phyloP scores from a whole-genome alignment of 305 asterid genomes.

The Vinca major region DNA sequence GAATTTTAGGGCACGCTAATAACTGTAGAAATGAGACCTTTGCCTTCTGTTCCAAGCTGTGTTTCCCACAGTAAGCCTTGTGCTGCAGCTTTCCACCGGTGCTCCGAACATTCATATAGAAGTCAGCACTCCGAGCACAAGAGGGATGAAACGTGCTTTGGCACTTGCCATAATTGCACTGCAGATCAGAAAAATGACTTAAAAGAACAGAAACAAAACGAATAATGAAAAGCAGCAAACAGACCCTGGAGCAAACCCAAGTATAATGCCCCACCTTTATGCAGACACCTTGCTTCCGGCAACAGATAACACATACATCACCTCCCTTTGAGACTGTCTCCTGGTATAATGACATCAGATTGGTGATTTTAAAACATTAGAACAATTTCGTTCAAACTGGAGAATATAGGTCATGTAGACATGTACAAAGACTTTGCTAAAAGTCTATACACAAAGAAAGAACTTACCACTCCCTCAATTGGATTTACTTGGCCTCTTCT shows the following conservation, averaged over 20 bases:
- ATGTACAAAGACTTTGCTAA: no score
- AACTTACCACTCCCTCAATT: conserved; percentile 64
- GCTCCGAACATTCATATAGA: conserved; percentile 65
- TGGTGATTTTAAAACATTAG: not conserved
- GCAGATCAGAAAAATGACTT: conserved; percentile 22
- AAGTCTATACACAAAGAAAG: not conserved
- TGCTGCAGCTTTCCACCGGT: conserved; percentile 83
- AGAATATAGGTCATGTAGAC: not conserved
- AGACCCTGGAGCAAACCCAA: conserved; percentile 6
- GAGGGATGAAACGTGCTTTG: conserved; percentile 88
- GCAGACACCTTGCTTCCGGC: conserved; percentile 80
- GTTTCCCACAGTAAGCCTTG: conserved; percentile 93
- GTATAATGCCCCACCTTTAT: conserved; percentile 48
- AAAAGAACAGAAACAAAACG: not conserved
- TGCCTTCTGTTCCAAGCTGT: conserved; percentile 77
- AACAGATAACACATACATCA: conserved; percentile 66
- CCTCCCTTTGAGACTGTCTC: conserved; percentile 51
- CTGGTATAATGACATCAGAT: conserved; percentile 33
- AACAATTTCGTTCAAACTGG: not conserved
- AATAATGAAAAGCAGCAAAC: conserved; percentile 2
- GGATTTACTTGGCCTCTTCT: conserved; percentile 79
- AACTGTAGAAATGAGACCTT: conserved; percentile 42
- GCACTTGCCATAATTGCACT: conserved; percentile 98
- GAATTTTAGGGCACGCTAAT: conserved; percentile 6
- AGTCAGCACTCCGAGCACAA: conserved; percentile 96